phyloP scores from a whole-genome alignment of 2,329 filamentous ascomycete species.

The Huntiella savannae region DNA sequence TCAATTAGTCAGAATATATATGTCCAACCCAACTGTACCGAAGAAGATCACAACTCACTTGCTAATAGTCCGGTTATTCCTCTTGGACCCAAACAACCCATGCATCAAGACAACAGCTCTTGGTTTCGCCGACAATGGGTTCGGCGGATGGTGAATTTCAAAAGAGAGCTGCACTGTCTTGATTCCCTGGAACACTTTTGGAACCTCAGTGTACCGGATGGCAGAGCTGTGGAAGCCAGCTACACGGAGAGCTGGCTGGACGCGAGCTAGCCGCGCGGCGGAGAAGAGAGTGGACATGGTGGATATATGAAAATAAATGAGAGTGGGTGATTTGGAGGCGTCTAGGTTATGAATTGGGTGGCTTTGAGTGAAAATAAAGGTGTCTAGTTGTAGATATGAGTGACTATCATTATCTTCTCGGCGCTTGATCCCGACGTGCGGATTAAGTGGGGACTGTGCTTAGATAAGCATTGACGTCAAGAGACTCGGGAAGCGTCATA shows the following conservation, averaged over 20 bases:
- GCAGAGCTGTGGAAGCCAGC: conserved; percentile 7
- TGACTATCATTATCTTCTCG: background rate
- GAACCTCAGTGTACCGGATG: background rate
- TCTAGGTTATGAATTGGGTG: too few species aligned
- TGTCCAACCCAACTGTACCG: background rate
- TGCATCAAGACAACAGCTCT: conserved; percentile 73
- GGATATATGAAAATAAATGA: background rate
- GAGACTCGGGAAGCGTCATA: too few species aligned
- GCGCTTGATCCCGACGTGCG: background rate
- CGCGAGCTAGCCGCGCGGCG: background rate
- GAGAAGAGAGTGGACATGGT: conserved; percentile 6
- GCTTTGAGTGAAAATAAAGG: background rate
- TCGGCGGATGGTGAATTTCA: conserved; percentile 44
- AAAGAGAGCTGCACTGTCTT: conserved; percentile 31
- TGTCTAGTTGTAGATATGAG: background rate
- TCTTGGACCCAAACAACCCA: conserved; percentile 85
- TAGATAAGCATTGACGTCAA: background rate
- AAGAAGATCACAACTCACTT: conserved; percentile 42
- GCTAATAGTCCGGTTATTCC: conserved; percentile 86
- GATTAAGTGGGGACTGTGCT: background rate
- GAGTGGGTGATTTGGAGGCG: background rate
- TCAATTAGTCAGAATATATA: background rate
- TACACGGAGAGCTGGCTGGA: background rate
- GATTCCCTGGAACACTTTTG: conserved; percentile 4
- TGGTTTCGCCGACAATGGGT: conserved; percentile 21